Base-by-base conservation (phyloP, 768 basidiomycete genomes). In the Termitomyces sp. region DNA sequence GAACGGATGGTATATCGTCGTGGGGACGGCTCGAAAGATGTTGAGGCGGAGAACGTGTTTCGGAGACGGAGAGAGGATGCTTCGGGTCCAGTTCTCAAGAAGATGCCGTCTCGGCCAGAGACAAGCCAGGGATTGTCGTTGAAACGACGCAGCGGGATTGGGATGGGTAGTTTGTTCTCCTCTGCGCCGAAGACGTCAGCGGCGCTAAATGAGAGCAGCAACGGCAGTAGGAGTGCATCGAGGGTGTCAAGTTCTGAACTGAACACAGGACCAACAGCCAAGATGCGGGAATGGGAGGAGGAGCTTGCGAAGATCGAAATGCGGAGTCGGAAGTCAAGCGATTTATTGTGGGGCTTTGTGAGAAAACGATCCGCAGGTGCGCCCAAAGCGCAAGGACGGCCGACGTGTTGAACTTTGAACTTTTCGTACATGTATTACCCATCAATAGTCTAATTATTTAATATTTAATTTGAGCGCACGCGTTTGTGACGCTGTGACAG, bases 231-330 rank as follows among this genome's bases (percentile, higher is more conserved):
- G 62, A 73, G 70, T 62, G 69, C 73, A 52, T 72, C 65, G 45
- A 70, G 66, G 53, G 59, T 59, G 16, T 72, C 72, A 39, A 71
- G 69, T 57, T 65, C 67, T 41, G 64, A 59, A 45, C 63, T 63
- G 68, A 65, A 70, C 47, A 65, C 72, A 58, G 65, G 73, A 59
- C 61, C 70, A 52, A 66, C 73, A 60, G 65, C 74, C 62, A 76
- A 78, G 45, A 75, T 84, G 67, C 75, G 77, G 56, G 90, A 86
- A 63, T 93, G 91, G 90, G 91, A 92, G 70, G 84, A 83, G 68
- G 89, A 91, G 75, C 78, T 91, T 47, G 83, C 78, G 60, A 78
- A 82, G 61, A 89, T 91, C 63, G 89, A 91, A 72, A 72, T 76
- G 64, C 75, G 74, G 70, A 88, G 83, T 71, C 81, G 80, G 47